phyloP scores from a whole-genome alignment of 306 rosid genomes.

The Dicorynia guianensis region DNA sequence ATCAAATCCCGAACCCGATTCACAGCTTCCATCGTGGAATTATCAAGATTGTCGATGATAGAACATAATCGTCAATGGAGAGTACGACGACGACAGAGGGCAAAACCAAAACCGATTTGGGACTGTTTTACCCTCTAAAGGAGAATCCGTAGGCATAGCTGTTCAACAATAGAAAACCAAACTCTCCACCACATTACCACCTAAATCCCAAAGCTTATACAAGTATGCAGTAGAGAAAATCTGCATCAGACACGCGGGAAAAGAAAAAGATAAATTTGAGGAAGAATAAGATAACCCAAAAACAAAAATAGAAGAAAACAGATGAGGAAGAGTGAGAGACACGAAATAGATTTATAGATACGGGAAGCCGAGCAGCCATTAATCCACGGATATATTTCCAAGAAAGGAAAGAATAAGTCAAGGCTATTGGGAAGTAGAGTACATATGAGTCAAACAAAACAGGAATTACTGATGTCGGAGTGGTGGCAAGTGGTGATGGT shows the following conservation, averaged over 20 bases:
- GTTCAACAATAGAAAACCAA: slow-evolving; percentile 49
- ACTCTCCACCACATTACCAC: slow-evolving; percentile 67
- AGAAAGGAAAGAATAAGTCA: too few species aligned
- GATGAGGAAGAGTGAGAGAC: slow-evolving; percentile 38
- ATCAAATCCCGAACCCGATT: slow-evolving; percentile 67
- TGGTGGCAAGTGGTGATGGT: slow-evolving; percentile 72
- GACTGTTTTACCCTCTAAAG: slow-evolving; percentile 71
- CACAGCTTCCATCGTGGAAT: slow-evolving; percentile 67
- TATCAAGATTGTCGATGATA: slow-evolving; percentile 70
- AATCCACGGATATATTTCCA: too few species aligned
- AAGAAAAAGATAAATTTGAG: slow-evolving; percentile 23
- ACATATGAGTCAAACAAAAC: too few species aligned
- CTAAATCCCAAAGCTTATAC: slow-evolving; percentile 46
- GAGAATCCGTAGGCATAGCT: slow-evolving; percentile 72
- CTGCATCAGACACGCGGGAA: slow-evolving; percentile 13
- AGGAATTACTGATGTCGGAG: slow-evolving; percentile 85
- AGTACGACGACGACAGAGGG: too few species aligned
- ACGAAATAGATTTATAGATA: too few species aligned
- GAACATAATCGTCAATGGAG: too few species aligned
- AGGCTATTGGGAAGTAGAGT: too few species aligned
- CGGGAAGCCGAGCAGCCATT: too few species aligned
- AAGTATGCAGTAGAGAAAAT: slow-evolving; percentile 56
- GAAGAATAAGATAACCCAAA: not conserved
- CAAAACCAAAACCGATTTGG: too few species aligned
- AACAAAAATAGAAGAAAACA: slow-evolving; percentile 6